These are phyloP conservation scores for Calonectria henricotiae DNA, from an alignment of 2,329 filamentous ascomycete genomes.

Conservation along the genomic window DNA sequence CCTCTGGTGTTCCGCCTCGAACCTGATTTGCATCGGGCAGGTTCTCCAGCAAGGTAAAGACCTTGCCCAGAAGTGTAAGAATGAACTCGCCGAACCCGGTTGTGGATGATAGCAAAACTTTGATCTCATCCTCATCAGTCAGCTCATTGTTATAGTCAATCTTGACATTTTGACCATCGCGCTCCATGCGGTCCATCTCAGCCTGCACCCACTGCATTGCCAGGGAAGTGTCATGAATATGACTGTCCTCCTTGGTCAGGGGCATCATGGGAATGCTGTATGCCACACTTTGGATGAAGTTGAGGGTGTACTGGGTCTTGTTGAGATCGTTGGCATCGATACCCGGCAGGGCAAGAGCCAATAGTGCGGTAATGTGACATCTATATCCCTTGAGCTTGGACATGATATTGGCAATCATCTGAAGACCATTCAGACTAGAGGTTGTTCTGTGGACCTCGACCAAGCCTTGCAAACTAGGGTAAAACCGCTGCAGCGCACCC, in stretches of 20 bases:
- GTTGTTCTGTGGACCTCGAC: constrained; percentile 98
- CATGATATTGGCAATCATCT: constrained; percentile 94
- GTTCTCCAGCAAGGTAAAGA: constrained; percentile 96
- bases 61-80: constrained; percentile 89
- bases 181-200: constrained; percentile 95
- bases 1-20: constrained; percentile 92
- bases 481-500: constrained; percentile 94
- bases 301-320: constrained; percentile 94
- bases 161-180: constrained; percentile 86
- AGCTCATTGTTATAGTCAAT: constrained; percentile 89
- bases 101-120: constrained; percentile 93
- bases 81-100: constrained; percentile 95
- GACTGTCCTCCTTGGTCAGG: constrained; percentile 73
- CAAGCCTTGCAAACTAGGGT: constrained; percentile 95
- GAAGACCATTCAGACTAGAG: constrained; percentile 91
- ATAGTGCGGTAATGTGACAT: constrained; percentile 93
- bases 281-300: constrained; percentile 95
- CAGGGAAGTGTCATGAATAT: constrained; percentile 81
- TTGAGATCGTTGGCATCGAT: constrained; percentile 98
- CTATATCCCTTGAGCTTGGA: constrained; percentile 95
- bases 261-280: constrained; percentile 96
- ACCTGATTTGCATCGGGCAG: constrained; percentile 91
- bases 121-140: constrained; percentile 87
- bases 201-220: constrained; percentile 95
- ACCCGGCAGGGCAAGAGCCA: constrained; percentile 94